Conservation (phyloP, 2,329 filamentous ascomycete genomes). For the Arthrobotrys iridis region DNA sequence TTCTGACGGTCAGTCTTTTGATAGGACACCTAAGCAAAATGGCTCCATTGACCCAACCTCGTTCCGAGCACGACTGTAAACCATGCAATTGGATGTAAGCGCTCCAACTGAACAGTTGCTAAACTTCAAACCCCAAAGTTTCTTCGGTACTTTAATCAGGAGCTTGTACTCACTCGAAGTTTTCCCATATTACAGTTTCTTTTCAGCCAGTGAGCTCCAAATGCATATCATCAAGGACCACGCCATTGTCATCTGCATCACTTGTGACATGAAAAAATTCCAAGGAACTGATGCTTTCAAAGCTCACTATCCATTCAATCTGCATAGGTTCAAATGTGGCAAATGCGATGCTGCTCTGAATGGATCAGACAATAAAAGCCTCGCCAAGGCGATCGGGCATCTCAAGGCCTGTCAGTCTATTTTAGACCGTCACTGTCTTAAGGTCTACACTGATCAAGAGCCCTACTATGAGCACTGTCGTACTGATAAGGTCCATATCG, state of each 20-base stretch:
- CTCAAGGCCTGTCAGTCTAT: slow-evolving; percentile 31
- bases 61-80: not conserved
- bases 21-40: not conserved
- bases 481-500: slow-evolving; percentile 3
- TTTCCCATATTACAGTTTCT: not conserved
- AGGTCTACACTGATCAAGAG: slow-evolving; percentile 1
- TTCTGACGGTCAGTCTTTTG: too few species aligned
- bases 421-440: slow-evolving; percentile 5
- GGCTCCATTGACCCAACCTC: not conserved
- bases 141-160: not conserved
- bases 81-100: slow-evolving; percentile 26
- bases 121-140: not conserved
- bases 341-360: slow-evolving; percentile 14
- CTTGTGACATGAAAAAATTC: not conserved
- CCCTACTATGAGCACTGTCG: slow-evolving; percentile 22
- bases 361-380: not conserved
- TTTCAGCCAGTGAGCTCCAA: not conserved
- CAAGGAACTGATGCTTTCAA: not conserved
- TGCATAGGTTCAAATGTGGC: slow-evolving; percentile 22
- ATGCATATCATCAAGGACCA: slow-evolving; percentile 14
- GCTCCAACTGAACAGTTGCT: not conserved
- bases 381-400: not conserved
- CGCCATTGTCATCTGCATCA: not conserved
- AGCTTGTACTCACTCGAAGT: not conserved
- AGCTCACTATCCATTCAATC: not conserved